These are phyloP conservation scores for Meira miltonrushii DNA, from an alignment of 1,284 basidiomycete genomes.

Conservation along the genomic window DNA sequence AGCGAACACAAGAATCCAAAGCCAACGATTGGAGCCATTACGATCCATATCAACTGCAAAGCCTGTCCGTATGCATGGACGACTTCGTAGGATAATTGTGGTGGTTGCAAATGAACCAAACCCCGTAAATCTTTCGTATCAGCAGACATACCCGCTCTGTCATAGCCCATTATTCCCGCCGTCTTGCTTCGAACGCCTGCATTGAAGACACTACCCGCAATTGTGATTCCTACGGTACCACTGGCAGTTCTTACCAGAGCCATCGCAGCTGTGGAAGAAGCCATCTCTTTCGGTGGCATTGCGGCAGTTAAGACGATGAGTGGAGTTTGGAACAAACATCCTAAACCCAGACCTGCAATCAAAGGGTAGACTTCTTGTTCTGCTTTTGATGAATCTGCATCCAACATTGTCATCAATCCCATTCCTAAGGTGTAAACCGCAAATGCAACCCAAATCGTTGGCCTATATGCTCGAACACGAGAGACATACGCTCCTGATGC, in stretches of 20 bases:
- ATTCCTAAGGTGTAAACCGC: constrained; percentile 31
- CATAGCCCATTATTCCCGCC: constrained; percentile 2
- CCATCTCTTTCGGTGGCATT: constrained; percentile 35
- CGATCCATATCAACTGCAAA: constrained; percentile 68
- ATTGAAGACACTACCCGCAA: constrained; percentile 38
- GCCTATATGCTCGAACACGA: constrained; percentile 63
- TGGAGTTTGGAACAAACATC: constrained; percentile 44
- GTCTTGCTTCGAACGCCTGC: constrained; percentile 11
- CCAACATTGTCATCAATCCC: constrained; percentile 29
- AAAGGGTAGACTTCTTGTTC: constrained; percentile 28
- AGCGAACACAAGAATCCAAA: constrained; percentile 39
- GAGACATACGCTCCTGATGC: constrained; percentile 63
- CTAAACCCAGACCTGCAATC: constrained; percentile 36
- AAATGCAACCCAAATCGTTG: constrained; percentile 60
- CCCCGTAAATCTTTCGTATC: constrained; percentile 19
- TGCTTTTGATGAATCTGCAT: constrained; percentile 18
- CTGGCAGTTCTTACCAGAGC: constrained; percentile 28
- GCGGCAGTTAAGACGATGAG: constrained; percentile 39
- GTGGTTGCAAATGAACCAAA: constrained; percentile 40
- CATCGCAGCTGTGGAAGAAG: constrained; percentile 29
- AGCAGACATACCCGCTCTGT: not conserved
- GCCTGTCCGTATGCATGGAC: constrained; percentile 67
- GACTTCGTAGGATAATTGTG: constrained; percentile 55
- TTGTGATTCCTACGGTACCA: constrained; percentile 39
- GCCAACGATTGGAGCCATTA: constrained; percentile 53